These are phyloP conservation scores for Sphagnurus paluster DNA, from an alignment of 1,284 basidiomycete species.

Conservation along the genomic window DNA sequence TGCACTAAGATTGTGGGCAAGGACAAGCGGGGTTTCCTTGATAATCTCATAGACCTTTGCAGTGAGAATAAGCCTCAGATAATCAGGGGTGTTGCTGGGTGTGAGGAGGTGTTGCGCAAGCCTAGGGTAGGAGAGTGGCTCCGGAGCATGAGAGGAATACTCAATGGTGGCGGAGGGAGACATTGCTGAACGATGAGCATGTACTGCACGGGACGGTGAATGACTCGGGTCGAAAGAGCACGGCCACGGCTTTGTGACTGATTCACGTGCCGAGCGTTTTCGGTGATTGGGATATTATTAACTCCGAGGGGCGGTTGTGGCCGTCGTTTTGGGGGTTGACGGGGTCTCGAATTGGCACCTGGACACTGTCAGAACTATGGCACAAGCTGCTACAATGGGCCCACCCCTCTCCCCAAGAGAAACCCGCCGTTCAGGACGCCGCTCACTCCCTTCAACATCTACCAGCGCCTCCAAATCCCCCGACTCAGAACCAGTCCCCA, in stretches of 20 bases:
- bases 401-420: conserved; percentile 75
- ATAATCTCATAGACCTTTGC: conserved; percentile 95
- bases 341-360: not conserved
- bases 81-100: conserved; percentile 82
- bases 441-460: conserved; percentile 64
- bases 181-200: conserved; percentile 31
- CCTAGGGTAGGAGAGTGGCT: conserved; percentile 64
- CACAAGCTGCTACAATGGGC: conserved; percentile 59
- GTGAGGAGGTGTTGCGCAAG: conserved; percentile 69
- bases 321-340: not conserved
- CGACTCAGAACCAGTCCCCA: conserved; percentile 58
- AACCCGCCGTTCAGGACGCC: conserved; percentile 72
- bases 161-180: conserved; percentile 56
- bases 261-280: conserved; percentile 14
- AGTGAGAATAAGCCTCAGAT: conserved; percentile 89
- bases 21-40: conserved; percentile 89
- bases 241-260: conserved; percentile 8
- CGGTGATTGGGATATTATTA: conserved; percentile 11
- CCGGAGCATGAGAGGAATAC: conserved; percentile 66
- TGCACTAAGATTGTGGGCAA: conserved; percentile 83
- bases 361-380: conserved; percentile 6
- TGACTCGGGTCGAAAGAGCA: conserved; percentile 9
- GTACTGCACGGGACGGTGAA: too few relatives aligned
- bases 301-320: conserved; percentile 9
- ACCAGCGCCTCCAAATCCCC: conserved; percentile 73